Percentiles rank a stretch among this genome's conserved stretches.
phyloP scores from a whole-genome alignment of 306 rosid genomes.

The Rosa chinensis region DNA sequence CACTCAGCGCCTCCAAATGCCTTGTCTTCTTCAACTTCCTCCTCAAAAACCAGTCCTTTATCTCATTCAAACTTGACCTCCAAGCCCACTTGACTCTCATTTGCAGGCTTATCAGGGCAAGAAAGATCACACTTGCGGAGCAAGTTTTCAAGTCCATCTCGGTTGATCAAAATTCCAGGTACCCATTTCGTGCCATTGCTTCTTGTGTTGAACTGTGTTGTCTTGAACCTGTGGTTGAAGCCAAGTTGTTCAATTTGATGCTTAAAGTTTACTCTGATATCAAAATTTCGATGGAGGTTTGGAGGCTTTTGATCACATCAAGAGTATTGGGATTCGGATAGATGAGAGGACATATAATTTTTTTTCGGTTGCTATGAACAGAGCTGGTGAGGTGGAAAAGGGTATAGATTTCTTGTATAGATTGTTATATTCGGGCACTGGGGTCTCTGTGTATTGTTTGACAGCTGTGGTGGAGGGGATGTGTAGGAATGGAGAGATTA shows the following conservation, averaged over 20 bases:
- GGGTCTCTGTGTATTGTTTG: slow-evolving; percentile 37
- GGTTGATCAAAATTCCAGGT: slow-evolving; percentile 17
- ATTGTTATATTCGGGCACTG: slow-evolving; percentile 19
- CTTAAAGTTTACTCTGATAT: slow-evolving; percentile 27
- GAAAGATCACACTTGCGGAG: slow-evolving; percentile 20
- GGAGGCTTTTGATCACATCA: no score
- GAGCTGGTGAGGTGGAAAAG: no score
- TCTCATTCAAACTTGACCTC: slow-evolving; percentile 31
- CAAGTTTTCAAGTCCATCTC: slow-evolving; percentile 15
- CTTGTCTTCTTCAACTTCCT: slow-evolving; percentile 33
- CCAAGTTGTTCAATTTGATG: slow-evolving; percentile 28
- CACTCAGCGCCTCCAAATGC: slow-evolving; percentile 27
- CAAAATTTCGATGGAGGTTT: not conserved
- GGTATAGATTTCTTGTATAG: slow-evolving; percentile 24
- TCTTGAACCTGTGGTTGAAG: slow-evolving; percentile 3
- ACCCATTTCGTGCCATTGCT: slow-evolving; percentile 35
- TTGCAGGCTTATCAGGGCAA: slow-evolving; percentile 28
- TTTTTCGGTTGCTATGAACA: no score
- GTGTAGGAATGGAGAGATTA: no score
- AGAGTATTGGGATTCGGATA: slow-evolving; percentile 23
- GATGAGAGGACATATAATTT: slow-evolving; percentile 33
- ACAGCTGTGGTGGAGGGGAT: slow-evolving; percentile 25
- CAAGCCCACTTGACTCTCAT: slow-evolving; percentile 36
- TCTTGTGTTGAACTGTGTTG: slow-evolving; percentile 23
- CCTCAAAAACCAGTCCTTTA: slow-evolving; percentile 24